These are phyloP conservation scores for Hypoxylon subgilvum DNA, from an alignment of 495 filamentous ascomycete species.

Conservation along the genomic window DNA sequence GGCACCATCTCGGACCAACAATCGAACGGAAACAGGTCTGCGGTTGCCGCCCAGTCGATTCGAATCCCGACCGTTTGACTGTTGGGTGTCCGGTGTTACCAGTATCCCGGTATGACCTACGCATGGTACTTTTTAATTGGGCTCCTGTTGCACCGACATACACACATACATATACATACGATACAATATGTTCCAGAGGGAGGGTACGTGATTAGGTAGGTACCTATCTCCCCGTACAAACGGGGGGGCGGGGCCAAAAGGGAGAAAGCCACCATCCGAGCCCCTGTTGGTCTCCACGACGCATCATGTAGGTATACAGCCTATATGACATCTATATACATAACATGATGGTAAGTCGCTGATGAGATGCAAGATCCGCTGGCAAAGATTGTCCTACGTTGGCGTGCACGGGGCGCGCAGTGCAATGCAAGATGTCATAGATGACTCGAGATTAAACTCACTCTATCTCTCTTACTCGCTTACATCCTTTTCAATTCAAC, in stretches of 20 bases:
- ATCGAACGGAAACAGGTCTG: not conserved
- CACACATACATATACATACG: not conserved
- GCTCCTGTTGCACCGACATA: not conserved
- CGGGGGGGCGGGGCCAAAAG: too few species aligned
- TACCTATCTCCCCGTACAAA: too few species aligned
- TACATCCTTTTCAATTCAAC: too few species aligned
- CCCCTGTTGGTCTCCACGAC: not conserved
- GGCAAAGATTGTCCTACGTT: conserved; percentile 21
- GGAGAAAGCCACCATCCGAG: too few species aligned
- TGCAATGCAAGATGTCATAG: not conserved
- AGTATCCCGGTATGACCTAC: conserved; percentile 6
- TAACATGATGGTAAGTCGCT: conserved; percentile 15
- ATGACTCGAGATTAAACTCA: not conserved
- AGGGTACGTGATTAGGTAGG: too few species aligned
- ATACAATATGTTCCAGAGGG: too few species aligned
- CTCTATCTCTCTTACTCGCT: not conserved
- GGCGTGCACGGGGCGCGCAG: not conserved
- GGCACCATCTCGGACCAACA: not conserved
- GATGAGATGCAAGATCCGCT: conserved; percentile 34
- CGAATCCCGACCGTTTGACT: conserved; percentile 16
- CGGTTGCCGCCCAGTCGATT: conserved; percentile 22
- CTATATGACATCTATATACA: not conserved
- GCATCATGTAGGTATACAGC: not conserved
- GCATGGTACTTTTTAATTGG: not conserved
- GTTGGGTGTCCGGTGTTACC: conserved; percentile 17